Percentiles rank a stretch among this genome's conserved stretches.
phyloP scores from a whole-genome alignment of 2,329 filamentous ascomycete genomes.

The Xylaria sp. region DNA sequence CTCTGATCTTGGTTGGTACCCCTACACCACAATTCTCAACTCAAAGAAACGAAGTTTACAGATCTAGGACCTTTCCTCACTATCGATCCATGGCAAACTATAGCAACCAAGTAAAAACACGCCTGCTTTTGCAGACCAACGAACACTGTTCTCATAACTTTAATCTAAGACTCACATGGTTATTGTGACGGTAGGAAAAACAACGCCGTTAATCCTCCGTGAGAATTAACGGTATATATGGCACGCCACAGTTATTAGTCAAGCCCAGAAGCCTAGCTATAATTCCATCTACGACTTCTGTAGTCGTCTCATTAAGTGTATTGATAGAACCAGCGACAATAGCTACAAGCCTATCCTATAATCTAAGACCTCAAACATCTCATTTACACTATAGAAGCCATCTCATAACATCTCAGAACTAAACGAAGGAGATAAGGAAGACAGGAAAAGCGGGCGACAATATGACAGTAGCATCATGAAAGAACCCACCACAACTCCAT shows the following conservation, averaged over 20 bases:
- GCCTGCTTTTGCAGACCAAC: not conserved
- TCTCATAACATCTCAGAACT: not conserved
- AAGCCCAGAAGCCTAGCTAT: constrained; percentile 13
- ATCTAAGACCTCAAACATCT: too few relatives aligned
- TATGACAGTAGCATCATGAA: not conserved
- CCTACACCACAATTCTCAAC: not conserved
- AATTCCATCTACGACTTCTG: constrained; percentile 30
- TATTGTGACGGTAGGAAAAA: too few relatives aligned
- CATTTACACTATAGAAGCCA: not conserved
- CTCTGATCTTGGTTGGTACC: not conserved
- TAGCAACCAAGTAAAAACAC: not conserved
- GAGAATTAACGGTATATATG: too few relatives aligned
- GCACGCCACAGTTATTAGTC: too few relatives aligned
- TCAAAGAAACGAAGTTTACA: not conserved
- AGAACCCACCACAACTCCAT: constrained; percentile 24
- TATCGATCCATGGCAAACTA: not conserved
- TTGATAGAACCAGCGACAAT: constrained; percentile 28
- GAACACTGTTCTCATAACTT: not conserved
- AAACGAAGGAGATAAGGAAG: too few relatives aligned
- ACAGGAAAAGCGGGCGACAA: too few relatives aligned
- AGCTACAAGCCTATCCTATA: constrained; percentile 24
- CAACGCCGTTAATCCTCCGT: too few relatives aligned
- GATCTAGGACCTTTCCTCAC: not conserved
- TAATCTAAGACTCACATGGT: constrained; percentile 15
- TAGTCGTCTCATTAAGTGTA: constrained; percentile 26